Conservation (phyloP, 805 yeast species). For the Torulaspora quercuum region DNA sequence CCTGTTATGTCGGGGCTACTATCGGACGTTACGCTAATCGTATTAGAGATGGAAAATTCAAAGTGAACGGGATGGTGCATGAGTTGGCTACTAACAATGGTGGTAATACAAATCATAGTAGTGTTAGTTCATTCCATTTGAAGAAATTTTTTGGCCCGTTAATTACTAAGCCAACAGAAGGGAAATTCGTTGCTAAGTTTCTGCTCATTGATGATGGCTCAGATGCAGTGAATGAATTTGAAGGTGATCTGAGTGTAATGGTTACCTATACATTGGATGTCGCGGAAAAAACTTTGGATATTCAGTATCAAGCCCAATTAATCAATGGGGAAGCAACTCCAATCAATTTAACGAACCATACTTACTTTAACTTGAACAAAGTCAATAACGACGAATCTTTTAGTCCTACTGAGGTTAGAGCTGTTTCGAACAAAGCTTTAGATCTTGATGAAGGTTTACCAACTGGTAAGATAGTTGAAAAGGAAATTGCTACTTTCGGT, state of each 20-base stretch:
- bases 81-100: slow-evolving; percentile 44
- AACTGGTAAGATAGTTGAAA: slow-evolving; percentile 43
- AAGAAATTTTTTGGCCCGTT: slow-evolving; percentile 55
- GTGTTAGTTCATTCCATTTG: slow-evolving; percentile 49
- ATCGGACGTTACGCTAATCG: slow-evolving; percentile 66
- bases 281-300: slow-evolving; percentile 36
- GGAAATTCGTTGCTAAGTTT: slow-evolving; percentile 38
- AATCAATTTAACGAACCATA: slow-evolving; percentile 58
- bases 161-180: slow-evolving; percentile 34
- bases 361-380: slow-evolving; percentile 52
- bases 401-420: slow-evolving; percentile 39
- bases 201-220: slow-evolving; percentile 43
- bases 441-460: slow-evolving; percentile 44
- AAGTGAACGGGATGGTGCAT: slow-evolving; percentile 41
- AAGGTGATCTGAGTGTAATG: slow-evolving; percentile 49
- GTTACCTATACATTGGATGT: slow-evolving; percentile 46
- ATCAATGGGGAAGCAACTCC: slow-evolving; percentile 42
- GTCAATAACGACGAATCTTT: slow-evolving; percentile 28
- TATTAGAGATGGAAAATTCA: slow-evolving; percentile 44
- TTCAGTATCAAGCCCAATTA: slow-evolving; percentile 43
- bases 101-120: slow-evolving; percentile 51
- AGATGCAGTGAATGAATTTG: slow-evolving; percentile 55
- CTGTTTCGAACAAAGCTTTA: slow-evolving; percentile 41
- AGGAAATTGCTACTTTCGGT: slow-evolving; percentile 28
- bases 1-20: slow-evolving; percentile 61